A percentile compares a stretch with the other conserved stretches of the same genome.
These are phyloP conservation scores for Leishmania gerbilli DNA, from an alignment of 208 protist species.

Conservation along the genomic window DNA sequence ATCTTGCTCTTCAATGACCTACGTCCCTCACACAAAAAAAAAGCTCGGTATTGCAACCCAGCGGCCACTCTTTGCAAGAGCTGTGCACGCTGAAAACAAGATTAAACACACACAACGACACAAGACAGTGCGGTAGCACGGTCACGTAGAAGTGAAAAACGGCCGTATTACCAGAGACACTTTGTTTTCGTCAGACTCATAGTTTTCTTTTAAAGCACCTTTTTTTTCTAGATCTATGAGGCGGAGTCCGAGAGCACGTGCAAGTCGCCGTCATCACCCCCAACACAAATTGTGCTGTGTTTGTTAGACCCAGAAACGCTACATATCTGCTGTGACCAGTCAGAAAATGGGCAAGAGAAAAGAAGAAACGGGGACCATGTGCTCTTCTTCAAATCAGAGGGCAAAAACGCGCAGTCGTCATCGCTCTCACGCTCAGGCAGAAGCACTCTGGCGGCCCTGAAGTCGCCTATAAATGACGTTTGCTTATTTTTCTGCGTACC, in stretches of 20 bases:
- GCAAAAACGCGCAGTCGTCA: neutral
- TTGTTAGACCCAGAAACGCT: slow-evolving; percentile 18
- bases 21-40: neutral
- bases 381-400: neutral
- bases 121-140: neutral
- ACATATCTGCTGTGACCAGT: slow-evolving; percentile 25
- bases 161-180: neutral
- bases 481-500: neutral
- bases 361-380: neutral
- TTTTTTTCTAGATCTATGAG: slow-evolving; percentile 1
- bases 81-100: neutral
- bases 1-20: neutral
- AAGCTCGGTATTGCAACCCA: neutral
- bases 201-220: neutral
- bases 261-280: slow-evolving; percentile 30
- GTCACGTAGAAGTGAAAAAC: neutral
- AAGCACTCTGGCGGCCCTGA: neutral
- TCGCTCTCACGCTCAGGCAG: neutral
- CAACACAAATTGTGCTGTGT: slow-evolving; percentile 13
- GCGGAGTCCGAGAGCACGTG: slow-evolving; percentile 2
- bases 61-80: neutral
- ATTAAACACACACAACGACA: neutral
- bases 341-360: slow-evolving; percentile 16
- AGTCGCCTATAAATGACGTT: neutral
- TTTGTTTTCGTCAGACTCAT: neutral